These are phyloP conservation scores for Phlyctochytrium arcticum DNA, from an alignment of 192 early-diverging fungal genomes.

Conservation along the genomic window DNA sequence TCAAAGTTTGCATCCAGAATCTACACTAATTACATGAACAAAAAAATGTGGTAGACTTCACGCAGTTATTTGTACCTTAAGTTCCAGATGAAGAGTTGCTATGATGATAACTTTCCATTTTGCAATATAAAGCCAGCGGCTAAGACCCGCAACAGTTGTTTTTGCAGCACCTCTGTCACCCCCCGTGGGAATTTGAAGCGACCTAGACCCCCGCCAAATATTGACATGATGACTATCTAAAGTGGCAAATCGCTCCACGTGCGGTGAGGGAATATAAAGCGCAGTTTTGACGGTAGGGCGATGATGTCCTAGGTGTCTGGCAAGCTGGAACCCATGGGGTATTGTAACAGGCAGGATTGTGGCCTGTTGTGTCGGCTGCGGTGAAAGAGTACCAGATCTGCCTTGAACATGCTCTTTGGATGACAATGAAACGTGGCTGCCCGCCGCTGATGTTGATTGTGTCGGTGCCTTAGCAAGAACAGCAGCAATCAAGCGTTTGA, in stretches of 20 bases:
- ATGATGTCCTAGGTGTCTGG: constrained; percentile 27
- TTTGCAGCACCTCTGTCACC: constrained; percentile 17
- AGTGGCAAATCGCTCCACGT: constrained; percentile 33
- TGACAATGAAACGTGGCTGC: not conserved
- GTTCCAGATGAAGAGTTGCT: constrained; percentile 40
- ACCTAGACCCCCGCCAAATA: constrained; percentile 22
- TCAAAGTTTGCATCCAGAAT: constrained; percentile 37
- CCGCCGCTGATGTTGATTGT: not conserved
- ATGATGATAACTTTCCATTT: constrained; percentile 37
- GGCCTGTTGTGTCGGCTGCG: not conserved
- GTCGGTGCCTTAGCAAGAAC: not conserved
- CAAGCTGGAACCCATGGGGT: constrained; percentile 46
- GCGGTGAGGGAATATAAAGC: constrained; percentile 29
- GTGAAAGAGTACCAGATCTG: not conserved
- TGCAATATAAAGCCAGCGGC: constrained; percentile 37
- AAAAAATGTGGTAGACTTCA: not conserved
- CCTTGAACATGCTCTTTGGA: not conserved
- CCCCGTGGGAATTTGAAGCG: constrained; percentile 18
- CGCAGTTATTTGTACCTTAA: constrained; percentile 27
- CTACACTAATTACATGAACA: constrained; percentile 5
- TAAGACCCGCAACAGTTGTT: constrained; percentile 31
- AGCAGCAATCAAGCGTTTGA: not conserved
- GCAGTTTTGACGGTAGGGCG: constrained; percentile 37
- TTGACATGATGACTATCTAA: constrained; percentile 37
- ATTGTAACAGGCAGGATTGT: constrained; percentile 34